Evolutionary conservation across 2,329 filamentous ascomycete species (phyloP).

Genomic region (Tolypocladium tundrense): DNA sequence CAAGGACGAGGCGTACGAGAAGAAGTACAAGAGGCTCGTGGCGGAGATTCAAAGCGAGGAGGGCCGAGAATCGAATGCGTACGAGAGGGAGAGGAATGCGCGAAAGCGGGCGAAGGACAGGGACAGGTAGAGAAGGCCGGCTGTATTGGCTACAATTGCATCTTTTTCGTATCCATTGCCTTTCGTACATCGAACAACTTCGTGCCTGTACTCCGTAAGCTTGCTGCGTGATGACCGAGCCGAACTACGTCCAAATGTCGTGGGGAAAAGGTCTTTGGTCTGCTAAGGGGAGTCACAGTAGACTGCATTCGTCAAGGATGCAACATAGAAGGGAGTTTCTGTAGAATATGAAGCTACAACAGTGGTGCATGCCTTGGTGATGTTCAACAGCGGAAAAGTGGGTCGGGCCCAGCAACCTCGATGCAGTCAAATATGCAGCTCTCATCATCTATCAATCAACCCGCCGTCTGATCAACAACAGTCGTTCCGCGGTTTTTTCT

Average conservation of each 20-base stretch:
- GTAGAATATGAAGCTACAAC: too few relatives aligned
- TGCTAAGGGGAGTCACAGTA: too few relatives aligned
- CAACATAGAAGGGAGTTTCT: too few relatives aligned
- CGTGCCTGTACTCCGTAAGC: not conserved
- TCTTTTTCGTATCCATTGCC: not conserved
- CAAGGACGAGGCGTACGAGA: slow-evolving; percentile 86
- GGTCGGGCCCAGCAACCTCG: not conserved
- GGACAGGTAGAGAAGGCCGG: slow-evolving; percentile 22
- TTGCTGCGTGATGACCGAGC: too few relatives aligned
- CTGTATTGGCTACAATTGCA: not conserved
- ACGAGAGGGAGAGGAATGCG: slow-evolving; percentile 74
- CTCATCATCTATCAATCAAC: not conserved
- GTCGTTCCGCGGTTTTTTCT: not conserved
- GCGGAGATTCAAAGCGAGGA: slow-evolving; percentile 95
- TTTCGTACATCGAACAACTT: not conserved
- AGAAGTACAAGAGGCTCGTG: slow-evolving; percentile 85
- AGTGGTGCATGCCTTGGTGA: too few relatives aligned
- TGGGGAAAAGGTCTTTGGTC: too few relatives aligned
- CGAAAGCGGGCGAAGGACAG: slow-evolving; percentile 57
- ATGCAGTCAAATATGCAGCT: not conserved
- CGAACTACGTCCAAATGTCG: too few relatives aligned
- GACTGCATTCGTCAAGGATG: too few relatives aligned
- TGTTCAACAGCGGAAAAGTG: not conserved
- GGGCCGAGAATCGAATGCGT: slow-evolving; percentile 73
- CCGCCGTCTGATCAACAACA: not conserved